Conservation (phyloP, 169 alveolate genomes). For the Pseudocohnilembus persalinus region DNA sequence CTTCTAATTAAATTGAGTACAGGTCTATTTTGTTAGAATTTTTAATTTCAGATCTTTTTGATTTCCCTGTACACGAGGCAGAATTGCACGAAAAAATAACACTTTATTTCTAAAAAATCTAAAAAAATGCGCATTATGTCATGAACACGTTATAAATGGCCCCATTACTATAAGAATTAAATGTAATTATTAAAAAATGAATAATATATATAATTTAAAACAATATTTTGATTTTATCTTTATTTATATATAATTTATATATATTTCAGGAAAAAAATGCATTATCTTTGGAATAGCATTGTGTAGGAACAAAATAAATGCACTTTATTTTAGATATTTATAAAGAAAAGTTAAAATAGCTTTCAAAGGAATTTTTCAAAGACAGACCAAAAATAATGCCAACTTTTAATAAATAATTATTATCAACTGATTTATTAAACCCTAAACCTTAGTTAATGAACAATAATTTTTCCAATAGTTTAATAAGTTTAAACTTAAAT, state of each 20-base stretch:
- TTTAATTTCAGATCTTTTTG: slow-evolving; percentile 41
- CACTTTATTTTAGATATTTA: slow-evolving; percentile 32
- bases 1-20: slow-evolving; percentile 24
- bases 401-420: slow-evolving; percentile 32
- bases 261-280: slow-evolving; percentile 29
- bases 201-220: no score
- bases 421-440: slow-evolving; percentile 4
- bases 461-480: neutral
- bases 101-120: slow-evolving; percentile 13
- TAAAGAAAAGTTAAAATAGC: slow-evolving; percentile 33
- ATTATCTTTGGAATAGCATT: slow-evolving; percentile 21
- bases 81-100: slow-evolving; percentile 31
- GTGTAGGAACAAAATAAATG: slow-evolving; percentile 36
- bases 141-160: slow-evolving; percentile 32
- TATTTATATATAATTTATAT: no score
- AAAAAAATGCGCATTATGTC: slow-evolving; percentile 23
- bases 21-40: slow-evolving; percentile 38
- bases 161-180: slow-evolving; percentile 17
- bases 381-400: slow-evolving; percentile 47
- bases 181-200: neutral
- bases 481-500: neutral
- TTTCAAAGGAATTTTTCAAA: slow-evolving; percentile 36
- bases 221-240: no score
- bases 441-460: neutral
- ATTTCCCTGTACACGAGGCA: slow-evolving; percentile 37